phyloP scores from a whole-genome alignment of 805 yeast species.

The Candida taoyuanica region DNA sequence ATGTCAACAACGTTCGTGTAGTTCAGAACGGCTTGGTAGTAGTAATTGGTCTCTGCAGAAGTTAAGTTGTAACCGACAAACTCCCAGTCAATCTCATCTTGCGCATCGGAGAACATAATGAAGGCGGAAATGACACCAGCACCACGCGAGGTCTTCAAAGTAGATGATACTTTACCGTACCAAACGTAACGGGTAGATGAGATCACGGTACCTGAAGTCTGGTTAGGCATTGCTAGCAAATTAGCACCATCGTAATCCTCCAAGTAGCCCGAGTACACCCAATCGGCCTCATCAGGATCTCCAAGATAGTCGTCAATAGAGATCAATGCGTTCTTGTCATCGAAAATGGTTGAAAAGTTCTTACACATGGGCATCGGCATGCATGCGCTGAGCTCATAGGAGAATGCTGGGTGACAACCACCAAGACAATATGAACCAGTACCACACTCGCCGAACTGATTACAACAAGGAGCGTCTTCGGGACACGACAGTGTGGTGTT shows the following conservation, averaged over 20 bases:
- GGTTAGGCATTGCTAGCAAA: conserved; percentile 73
- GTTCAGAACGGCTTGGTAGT: conserved; percentile 68
- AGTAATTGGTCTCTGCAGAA: conserved; percentile 72
- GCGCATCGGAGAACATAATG: conserved; percentile 74
- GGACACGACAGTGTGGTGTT: conserved; percentile 61
- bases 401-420: conserved; percentile 70
- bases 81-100: conserved; percentile 90
- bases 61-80: conserved; percentile 72
- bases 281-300: conserved; percentile 58
- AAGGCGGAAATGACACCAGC: conserved; percentile 84
- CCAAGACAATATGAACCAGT: conserved; percentile 75
- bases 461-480: conserved; percentile 77
- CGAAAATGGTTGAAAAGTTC: conserved; percentile 40
- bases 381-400: conserved; percentile 48
- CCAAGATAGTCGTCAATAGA: conserved; percentile 44
- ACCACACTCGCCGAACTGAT: conserved; percentile 77
- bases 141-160: conserved; percentile 66
- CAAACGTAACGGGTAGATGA: conserved; percentile 77
- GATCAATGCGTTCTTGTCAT: conserved; percentile 27
- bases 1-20: conserved; percentile 52
- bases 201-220: conserved; percentile 71
- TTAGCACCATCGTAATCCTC: conserved; percentile 51
- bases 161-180: conserved; percentile 79
- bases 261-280: conserved; percentile 61
- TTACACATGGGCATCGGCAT: conserved; percentile 81